These are phyloP conservation scores for Mucor indicus DNA, from an alignment of 371 early-diverging fungal species.

Conservation along the genomic window DNA sequence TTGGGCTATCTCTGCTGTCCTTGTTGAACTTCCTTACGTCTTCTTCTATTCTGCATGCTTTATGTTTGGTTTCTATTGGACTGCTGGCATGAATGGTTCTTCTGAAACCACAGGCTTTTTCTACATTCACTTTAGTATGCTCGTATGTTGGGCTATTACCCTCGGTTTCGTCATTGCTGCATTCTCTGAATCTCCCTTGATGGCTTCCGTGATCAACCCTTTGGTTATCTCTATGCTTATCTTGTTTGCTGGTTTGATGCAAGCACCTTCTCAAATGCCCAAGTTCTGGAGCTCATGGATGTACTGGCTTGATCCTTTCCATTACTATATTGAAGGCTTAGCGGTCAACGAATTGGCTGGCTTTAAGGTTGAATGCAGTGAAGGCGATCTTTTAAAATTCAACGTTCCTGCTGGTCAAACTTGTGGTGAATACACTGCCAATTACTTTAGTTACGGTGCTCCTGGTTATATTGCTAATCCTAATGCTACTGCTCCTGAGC, in stretches of 20 bases:
- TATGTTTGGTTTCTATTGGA: conserved; percentile 61
- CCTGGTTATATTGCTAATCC: conserved; percentile 56
- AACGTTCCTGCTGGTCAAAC: conserved; percentile 53
- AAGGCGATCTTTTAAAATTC: conserved; percentile 45
- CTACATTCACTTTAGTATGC: conserved; percentile 48
- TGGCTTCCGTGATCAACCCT: conserved; percentile 64
- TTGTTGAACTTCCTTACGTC: conserved; percentile 54
- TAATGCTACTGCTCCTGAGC: conserved; percentile 31
- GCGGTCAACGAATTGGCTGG: conserved; percentile 59
- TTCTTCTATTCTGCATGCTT: conserved; percentile 44
- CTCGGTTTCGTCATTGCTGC: conserved; percentile 46
- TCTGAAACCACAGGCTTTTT: conserved; percentile 50
- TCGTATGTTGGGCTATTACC: conserved; percentile 56
- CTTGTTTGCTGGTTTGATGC: conserved; percentile 65
- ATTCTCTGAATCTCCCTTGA: conserved; percentile 32
- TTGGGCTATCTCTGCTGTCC: conserved; percentile 49
- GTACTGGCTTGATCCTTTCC: conserved; percentile 68
- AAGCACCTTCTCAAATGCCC: conserved; percentile 57
- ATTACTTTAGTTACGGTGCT: conserved; percentile 33
- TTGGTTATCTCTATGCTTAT: conserved; percentile 58
- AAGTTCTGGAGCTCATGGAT: conserved; percentile 69
- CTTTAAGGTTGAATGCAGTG: conserved; percentile 43
- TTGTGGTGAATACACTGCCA: conserved; percentile 54
- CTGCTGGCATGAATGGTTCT: conserved; percentile 46
- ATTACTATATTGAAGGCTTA: conserved; percentile 66